Conservation (phyloP, 768 basidiomycete species). For the Butyriboletus loyo region DNA sequence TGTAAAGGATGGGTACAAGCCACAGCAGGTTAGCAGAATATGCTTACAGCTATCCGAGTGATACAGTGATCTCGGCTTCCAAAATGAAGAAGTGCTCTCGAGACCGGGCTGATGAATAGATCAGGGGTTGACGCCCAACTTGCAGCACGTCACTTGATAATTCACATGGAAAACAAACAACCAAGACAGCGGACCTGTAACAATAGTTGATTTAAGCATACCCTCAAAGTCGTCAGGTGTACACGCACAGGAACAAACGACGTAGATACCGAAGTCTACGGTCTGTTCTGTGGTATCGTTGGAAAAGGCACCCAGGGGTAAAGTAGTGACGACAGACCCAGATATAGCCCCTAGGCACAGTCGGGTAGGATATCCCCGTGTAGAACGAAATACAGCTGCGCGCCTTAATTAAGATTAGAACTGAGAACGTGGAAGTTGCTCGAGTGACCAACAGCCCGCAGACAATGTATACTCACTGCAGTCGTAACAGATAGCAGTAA, state of each 20-base stretch:
- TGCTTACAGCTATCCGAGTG: neutral
- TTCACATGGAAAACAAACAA: no score
- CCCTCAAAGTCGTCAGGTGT: neutral
- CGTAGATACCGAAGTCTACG: neutral
- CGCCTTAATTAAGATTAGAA: neutral
- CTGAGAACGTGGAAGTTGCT: neutral
- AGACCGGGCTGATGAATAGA: neutral
- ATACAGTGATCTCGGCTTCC: neutral
- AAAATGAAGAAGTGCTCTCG: neutral
- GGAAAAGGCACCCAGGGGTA: no score
- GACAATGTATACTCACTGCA: neutral
- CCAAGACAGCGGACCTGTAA: no score
- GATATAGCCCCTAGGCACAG: neutral
- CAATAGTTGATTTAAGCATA: no score
- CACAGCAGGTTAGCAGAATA: neutral
- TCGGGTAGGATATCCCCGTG: neutral
- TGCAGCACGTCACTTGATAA: no score
- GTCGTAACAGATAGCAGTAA: no score
- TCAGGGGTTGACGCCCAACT: neutral
- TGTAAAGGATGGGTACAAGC: neutral
- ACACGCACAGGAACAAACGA: neutral
- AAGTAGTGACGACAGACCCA: no score
- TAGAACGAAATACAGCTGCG: neutral
- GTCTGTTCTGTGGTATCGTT: neutral
- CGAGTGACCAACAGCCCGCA: neutral